Conservation (phyloP, 2,329 filamentous ascomycete species). For the Tolypocladium tropicale region DNA sequence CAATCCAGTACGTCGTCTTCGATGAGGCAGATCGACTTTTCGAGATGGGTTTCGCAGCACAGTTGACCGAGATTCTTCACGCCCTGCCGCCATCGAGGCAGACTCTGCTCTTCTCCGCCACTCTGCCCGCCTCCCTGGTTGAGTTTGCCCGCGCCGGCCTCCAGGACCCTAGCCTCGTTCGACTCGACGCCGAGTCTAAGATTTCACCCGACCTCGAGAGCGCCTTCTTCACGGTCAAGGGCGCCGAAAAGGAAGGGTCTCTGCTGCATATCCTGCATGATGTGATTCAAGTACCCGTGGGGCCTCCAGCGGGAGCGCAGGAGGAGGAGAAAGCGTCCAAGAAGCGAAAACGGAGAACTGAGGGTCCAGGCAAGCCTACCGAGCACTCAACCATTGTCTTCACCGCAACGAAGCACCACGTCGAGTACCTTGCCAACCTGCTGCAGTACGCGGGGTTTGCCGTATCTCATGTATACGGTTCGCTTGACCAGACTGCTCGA, state of each 20-base stretch:
- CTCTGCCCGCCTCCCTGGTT: conserved; percentile 83
- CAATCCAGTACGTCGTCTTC: conserved; percentile 89
- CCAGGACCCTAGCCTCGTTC: conserved; percentile 82
- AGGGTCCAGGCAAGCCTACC: conserved; percentile 57
- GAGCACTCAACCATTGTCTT: conserved; percentile 93
- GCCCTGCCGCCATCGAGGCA: conserved; percentile 76
- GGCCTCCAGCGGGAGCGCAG: conserved; percentile 41
- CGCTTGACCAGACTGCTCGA: conserved; percentile 86
- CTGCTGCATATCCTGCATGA: conserved; percentile 82
- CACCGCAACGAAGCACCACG: conserved; percentile 90
- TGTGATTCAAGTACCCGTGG: conserved; percentile 82
- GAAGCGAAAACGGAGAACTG: conserved; percentile 59
- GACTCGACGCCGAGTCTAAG: conserved; percentile 90
- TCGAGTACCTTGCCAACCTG: conserved; percentile 82
- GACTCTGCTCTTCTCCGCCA: conserved; percentile 90
- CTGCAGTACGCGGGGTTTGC: conserved; percentile 75
- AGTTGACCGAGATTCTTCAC: conserved; percentile 86
- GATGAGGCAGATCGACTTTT: conserved; percentile 96
- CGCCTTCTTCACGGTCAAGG: conserved; percentile 89
- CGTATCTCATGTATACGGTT: conserved; percentile 89
- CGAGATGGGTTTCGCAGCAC: conserved; percentile 95
- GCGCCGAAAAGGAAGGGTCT: conserved; percentile 86
- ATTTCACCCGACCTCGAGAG: conserved; percentile 93
- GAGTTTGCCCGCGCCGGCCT: conserved; percentile 92
- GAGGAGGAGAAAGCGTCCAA: conserved; percentile 41